Conservation (phyloP, 2,329 filamentous ascomycete genomes). For the Ophiostoma sp. region DNA sequence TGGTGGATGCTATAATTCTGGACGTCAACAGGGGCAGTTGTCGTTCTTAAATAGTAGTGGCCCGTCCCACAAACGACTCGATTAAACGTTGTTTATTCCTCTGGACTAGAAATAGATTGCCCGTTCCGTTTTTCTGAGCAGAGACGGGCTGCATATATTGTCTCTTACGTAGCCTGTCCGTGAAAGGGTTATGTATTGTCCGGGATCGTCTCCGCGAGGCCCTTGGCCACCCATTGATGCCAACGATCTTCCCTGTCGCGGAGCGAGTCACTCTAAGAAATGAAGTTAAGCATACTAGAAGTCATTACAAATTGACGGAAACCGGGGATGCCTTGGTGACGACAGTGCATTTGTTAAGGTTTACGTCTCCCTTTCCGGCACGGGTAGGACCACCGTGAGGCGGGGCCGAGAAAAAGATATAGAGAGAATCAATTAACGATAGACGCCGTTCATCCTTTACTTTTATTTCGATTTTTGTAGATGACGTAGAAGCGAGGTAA, state of each 20-base stretch:
- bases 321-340: background rate
- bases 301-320: background rate
- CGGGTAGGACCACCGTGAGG: background rate
- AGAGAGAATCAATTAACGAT: background rate
- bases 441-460: background rate
- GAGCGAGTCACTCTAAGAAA: background rate
- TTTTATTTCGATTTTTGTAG: background rate
- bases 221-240: background rate
- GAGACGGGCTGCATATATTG: background rate
- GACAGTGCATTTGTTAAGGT: no score
- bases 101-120: background rate
- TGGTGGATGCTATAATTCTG: background rate
- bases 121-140: background rate
- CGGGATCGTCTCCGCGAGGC: background rate
- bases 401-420: background rate
- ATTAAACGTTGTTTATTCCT: no score
- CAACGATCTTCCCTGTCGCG: background rate
- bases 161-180: constrained; percentile 1
- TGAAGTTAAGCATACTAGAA: background rate
- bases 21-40: background rate
- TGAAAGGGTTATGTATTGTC: background rate
- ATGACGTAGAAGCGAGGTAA: background rate
- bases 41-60: background rate
- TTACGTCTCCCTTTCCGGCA: background rate
- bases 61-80: no score